These are phyloP conservation scores for Amaranthus palmeri DNA, from an alignment of 148 eudicot genomes.

Conservation along the genomic window DNA sequence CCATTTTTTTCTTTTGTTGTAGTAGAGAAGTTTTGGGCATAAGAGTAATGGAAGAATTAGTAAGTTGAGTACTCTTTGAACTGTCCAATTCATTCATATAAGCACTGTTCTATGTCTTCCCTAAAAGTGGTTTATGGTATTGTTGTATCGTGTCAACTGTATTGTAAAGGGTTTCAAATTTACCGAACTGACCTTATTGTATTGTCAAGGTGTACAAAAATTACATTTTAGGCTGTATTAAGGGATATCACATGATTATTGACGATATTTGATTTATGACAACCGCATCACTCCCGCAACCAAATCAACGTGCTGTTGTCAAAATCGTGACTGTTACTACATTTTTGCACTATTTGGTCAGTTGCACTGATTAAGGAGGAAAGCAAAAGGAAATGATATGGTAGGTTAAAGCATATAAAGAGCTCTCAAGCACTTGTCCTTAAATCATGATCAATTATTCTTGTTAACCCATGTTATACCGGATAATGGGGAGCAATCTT, in stretches of 20 bases:
- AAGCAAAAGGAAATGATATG: conserved; percentile 12
- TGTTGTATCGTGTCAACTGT: too few relatives aligned
- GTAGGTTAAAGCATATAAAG: conserved; percentile 10
- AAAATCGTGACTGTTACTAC: too few relatives aligned
- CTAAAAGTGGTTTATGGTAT: conserved; percentile 1
- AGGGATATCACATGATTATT: too few relatives aligned
- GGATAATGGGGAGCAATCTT: conserved; percentile 8
- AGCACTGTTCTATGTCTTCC: neutral
- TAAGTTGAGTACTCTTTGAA: neutral
- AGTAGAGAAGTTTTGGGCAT: neutral
- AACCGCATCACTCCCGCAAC: too few relatives aligned
- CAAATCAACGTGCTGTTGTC: too few relatives aligned
- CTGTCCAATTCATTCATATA: neutral
- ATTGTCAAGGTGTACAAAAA: too few relatives aligned
- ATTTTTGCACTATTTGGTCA: too few relatives aligned
- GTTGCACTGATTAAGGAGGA: conserved; percentile 19
- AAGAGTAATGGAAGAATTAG: conserved; percentile 3
- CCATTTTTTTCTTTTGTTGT: conserved; percentile 2
- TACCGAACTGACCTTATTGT: too few relatives aligned
- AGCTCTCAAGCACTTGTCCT: neutral
- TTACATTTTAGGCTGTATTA: too few relatives aligned
- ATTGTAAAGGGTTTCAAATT: too few relatives aligned
- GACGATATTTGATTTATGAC: too few relatives aligned
- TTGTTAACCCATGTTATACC: conserved; percentile 6
- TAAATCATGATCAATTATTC: conserved; percentile 14